Base-by-base conservation (phyloP, 345 rosid genomes). In the Salix purpurea region DNA sequence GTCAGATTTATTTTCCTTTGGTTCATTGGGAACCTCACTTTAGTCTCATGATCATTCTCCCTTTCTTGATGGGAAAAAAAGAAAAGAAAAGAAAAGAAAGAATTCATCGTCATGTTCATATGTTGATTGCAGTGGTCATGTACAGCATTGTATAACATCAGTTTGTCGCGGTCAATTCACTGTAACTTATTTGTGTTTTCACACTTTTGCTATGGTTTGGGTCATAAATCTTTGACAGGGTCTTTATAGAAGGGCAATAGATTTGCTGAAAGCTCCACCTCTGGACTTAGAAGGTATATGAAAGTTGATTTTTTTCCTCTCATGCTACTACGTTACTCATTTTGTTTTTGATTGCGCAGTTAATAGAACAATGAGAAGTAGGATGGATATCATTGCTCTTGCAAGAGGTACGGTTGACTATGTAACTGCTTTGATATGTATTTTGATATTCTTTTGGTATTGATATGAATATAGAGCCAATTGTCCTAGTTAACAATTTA, bases 251-350 rank as follows among this genome's bases (percentile, higher is more conserved):
- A 90, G 86, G 80, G 97, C 97, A 5, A 61, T 87, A 56, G 96
- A 93, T n/a, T 81, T 91, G 78, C 87, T 93, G 80, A 93, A 91
- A 87, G 94, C 94, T 77, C 96, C 97, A 65, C 78, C 91, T 9
- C 13, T 89, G 72, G 94, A 88, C 15, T 76, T 87, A 74, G 86
- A 87, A 83, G 97, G 97, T 92, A 84, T 34, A 39, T 60, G 5
- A 28, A 34, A 67, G 52, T 46, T 46, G 52, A 3, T 15, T 12
- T 46, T 46, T 46, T 15, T 15, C 18, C 52, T 15, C 52, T 46
- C 52, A 46, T 4, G 16, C 24, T 39, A 44, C 34, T 21, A 7
- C 64, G 11, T 56, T 67, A 6, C 16, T 71, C 79, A 48, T 52
- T 36, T 26, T 24, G 30, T 39, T 46, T 72, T 62, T 68, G 21